These are phyloP conservation scores for Quercus dentata DNA, from an alignment of 306 rosid genomes.

Conservation along the genomic window DNA sequence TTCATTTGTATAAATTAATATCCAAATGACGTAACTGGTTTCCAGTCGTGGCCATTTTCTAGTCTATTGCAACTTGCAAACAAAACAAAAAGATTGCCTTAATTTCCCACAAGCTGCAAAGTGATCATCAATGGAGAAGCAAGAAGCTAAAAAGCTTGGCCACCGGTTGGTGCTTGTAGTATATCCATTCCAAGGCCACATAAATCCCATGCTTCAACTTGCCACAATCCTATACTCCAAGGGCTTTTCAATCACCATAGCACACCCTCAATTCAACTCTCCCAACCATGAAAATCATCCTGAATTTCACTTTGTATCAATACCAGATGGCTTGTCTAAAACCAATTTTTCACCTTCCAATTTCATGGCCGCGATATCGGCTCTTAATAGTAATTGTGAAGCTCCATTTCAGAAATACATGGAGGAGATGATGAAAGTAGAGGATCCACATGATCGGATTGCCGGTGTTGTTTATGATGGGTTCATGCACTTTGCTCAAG, in stretches of 20 bases:
- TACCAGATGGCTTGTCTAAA: slow-evolving; percentile 2
- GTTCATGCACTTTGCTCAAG: not conserved
- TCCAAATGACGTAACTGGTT: not conserved
- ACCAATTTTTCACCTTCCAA: not conserved
- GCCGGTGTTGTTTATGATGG: not conserved
- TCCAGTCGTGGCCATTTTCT: not conserved
- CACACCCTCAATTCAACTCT: slow-evolving; percentile 24
- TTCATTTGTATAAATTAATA: no score
- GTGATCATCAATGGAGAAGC: not conserved
- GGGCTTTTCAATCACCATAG: slow-evolving; percentile 32
- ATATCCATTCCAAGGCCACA: slow-evolving; percentile 25
- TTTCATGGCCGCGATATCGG: not conserved
- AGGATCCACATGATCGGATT: not conserved
- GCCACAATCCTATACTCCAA: slow-evolving; percentile 21
- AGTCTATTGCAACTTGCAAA: not conserved
- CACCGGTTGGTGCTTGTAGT: slow-evolving; percentile 11
- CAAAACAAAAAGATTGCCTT: not conserved
- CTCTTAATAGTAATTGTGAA: not conserved
- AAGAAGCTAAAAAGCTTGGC: not conserved
- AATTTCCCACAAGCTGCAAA: not conserved
- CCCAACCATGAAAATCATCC: slow-evolving; percentile 15
- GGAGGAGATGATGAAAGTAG: not conserved
- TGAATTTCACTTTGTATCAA: slow-evolving; percentile 10
- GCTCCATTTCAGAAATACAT: not conserved
- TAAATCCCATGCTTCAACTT: slow-evolving; percentile 26